A percentile compares a stretch with the other conserved stretches of the same genome.
These are phyloP conservation scores for Hygrophorus russula DNA, from an alignment of 768 basidiomycete species.

Conservation along the genomic window DNA sequence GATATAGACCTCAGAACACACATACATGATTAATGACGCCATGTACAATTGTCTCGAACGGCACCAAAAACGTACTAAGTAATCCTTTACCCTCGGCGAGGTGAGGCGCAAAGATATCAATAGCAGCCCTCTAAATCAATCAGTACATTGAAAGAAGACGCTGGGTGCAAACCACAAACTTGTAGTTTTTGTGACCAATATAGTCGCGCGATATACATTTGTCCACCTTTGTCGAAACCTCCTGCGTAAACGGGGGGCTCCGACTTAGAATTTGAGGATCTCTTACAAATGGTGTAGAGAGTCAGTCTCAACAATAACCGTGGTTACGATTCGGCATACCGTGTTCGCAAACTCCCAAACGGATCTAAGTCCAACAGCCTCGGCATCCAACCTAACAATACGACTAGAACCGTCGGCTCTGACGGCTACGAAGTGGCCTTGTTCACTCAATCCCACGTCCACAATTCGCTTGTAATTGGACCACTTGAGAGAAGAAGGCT, in stretches of 20 bases:
- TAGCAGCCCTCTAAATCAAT: conserved; percentile 34
- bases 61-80: conserved; percentile 42
- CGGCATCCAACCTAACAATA: conserved; percentile 39
- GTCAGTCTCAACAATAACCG: background rate
- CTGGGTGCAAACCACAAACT: conserved; percentile 25
- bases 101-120: conserved; percentile 42
- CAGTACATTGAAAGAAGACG: conserved; percentile 1
- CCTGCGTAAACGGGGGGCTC: conserved; percentile 45
- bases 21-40: conserved; percentile 62
- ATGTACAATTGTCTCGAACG: conserved; percentile 53
- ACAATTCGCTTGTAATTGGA: conserved; percentile 38
- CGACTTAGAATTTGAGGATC: conserved; percentile 26
- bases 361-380: conserved; percentile 21
- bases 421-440: conserved; percentile 53
- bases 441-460: conserved; percentile 46
- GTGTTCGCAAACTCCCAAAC: conserved; percentile 48
- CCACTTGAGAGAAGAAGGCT: conserved; percentile 30
- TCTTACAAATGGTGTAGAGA: conserved; percentile 18
- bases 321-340: too few relatives aligned
- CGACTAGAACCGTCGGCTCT: conserved; percentile 43
- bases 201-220: conserved; percentile 47
- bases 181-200: conserved; percentile 51
- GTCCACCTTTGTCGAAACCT: conserved; percentile 35
- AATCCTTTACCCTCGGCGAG: conserved; percentile 34
- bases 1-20: conserved; percentile 4